phyloP scores from a whole-genome alignment of 768 basidiomycete genomes.

The Rhodotorula kratochvilovae region DNA sequence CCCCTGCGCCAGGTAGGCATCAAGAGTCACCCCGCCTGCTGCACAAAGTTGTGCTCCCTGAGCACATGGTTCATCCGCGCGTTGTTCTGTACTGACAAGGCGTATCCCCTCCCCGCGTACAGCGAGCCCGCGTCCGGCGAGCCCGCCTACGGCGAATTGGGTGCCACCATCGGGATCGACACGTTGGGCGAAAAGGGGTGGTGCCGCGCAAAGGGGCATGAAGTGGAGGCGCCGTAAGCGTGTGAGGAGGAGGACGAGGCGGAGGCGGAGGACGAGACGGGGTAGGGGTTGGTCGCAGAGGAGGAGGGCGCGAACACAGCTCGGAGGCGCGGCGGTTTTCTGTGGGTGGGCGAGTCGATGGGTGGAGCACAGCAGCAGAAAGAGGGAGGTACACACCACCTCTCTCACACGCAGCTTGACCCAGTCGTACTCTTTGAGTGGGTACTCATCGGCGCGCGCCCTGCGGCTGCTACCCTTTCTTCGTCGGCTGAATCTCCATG shows the following conservation, averaged over 20 bases:
- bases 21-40: conserved; percentile 75
- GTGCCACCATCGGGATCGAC: not conserved
- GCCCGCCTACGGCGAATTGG: not conserved
- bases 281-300: not conserved
- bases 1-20: conserved; percentile 88
- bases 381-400: not conserved
- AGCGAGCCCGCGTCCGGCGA: no score
- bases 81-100: no score
- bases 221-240: not conserved
- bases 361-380: conserved; percentile 32
- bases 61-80: conserved; percentile 71
- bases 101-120: conserved; percentile 67
- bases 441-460: conserved; percentile 81
- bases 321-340: conserved; percentile 6
- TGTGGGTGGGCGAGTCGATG: not conserved
- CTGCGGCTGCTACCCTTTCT: conserved; percentile 95
- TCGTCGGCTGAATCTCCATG: conserved; percentile 92
- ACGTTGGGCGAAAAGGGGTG: not conserved
- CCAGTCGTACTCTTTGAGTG: conserved; percentile 72
- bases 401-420: conserved; percentile 52
- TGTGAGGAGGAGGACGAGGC: conserved; percentile 16
- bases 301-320: conserved; percentile 11
- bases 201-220: not conserved
- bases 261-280: not conserved
- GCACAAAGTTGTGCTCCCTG: conserved; percentile 81